Evolutionary conservation across 2,329 filamentous ascomycete genomes (phyloP).

Genomic region (Alternaria viburni): DNA sequence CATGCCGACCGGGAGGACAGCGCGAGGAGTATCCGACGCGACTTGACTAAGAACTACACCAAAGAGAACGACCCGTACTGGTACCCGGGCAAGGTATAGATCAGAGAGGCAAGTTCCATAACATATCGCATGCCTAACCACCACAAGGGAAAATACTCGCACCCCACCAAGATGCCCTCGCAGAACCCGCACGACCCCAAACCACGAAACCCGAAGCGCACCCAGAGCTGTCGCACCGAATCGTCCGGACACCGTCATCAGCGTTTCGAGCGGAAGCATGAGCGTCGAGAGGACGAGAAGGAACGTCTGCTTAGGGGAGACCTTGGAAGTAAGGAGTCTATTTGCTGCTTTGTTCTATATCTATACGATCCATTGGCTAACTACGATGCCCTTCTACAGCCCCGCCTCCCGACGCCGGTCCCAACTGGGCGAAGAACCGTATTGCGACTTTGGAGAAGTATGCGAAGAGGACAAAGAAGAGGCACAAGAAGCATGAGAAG

Average conservation of each 20-base stretch:
- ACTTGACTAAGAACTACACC: not conserved
- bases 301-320: not conserved
- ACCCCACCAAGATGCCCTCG: not conserved
- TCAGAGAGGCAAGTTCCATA: not conserved
- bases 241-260: not conserved
- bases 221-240: not conserved
- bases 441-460: constrained; percentile 1
- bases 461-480: not conserved
- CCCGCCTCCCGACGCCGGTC: constrained; percentile 1
- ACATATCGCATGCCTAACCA: not conserved
- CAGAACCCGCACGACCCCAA: not conserved
- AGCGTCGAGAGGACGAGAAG: not conserved
- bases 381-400: not conserved
- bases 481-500: constrained; percentile 8
- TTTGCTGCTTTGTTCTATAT: not conserved
- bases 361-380: not conserved
- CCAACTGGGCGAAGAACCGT: constrained; percentile 12
- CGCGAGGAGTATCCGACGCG: not conserved
- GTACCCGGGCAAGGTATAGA: not conserved
- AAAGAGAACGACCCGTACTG: not conserved
- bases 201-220: constrained; percentile 1
- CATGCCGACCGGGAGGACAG: not conserved
- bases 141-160: not conserved
- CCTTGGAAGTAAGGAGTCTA: not conserved
- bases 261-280: constrained; percentile 2